Conservation (phyloP, 1,284 basidiomycete genomes). For the Moniliophthora roreri region DNA sequence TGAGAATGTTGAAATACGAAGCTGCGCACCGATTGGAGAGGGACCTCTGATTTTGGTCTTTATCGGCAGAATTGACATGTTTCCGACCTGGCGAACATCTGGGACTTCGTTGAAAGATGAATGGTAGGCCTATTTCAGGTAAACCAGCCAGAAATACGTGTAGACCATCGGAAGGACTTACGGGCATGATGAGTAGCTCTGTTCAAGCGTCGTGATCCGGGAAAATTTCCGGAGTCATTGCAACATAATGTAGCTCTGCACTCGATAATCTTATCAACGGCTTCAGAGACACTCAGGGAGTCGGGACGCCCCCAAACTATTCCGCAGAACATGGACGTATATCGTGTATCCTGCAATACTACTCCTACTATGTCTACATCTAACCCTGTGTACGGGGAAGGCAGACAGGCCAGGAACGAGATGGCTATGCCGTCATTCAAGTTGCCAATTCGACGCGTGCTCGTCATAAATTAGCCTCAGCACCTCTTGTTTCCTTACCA, state of each 20-base stretch:
- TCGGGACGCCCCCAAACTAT: too few relatives aligned
- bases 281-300: too few relatives aligned
- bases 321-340: too few relatives aligned
- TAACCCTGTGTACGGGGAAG: too few relatives aligned
- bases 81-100: constrained; percentile 84
- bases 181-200: constrained; percentile 47
- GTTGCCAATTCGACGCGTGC: background rate
- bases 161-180: constrained; percentile 33
- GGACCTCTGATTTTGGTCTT: constrained; percentile 91
- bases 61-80: constrained; percentile 90
- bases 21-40: constrained; percentile 72
- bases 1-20: background rate
- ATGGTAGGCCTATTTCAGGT: constrained; percentile 82
- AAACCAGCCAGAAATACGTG: background rate
- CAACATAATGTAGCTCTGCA: too few relatives aligned
- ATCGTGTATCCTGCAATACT: too few relatives aligned
- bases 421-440: background rate
- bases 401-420: background rate
- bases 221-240: too few relatives aligned
- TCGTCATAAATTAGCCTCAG: background rate
- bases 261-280: too few relatives aligned
- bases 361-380: too few relatives aligned
- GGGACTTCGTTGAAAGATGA: constrained; percentile 90
- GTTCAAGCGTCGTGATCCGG: too few relatives aligned
- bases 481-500: constrained; percentile 5